These are phyloP conservation scores for Orbilia quercus DNA, from an alignment of 2,329 filamentous ascomycete species.

Conservation along the genomic window DNA sequence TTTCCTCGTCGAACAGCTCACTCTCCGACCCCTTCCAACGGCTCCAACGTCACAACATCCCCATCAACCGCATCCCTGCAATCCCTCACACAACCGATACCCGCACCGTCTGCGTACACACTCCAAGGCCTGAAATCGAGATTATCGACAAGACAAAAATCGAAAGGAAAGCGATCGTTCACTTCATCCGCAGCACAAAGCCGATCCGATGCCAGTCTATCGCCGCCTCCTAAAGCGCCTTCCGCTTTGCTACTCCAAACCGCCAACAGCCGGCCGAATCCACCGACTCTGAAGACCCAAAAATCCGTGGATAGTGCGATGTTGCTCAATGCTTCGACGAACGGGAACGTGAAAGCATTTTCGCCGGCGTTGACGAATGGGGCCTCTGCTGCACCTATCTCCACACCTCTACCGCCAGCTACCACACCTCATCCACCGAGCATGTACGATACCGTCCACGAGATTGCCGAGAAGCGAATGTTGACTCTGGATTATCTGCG, in stretches of 20 bases:
- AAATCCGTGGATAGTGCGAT: conserved; percentile 55
- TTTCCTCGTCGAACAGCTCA: conserved; percentile 44
- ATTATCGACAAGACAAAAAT: conserved; percentile 53
- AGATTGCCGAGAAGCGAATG: conserved; percentile 90
- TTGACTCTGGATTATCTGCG: conserved; percentile 91
- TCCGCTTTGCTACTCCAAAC: conserved; percentile 24
- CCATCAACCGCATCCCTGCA: conserved; percentile 52
- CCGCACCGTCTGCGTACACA: conserved; percentile 42
- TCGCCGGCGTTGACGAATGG: conserved; percentile 40
- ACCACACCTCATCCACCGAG: conserved; percentile 61
- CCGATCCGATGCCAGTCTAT: conserved; percentile 39
- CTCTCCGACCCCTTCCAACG: conserved; percentile 55
- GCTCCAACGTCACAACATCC: conserved; percentile 51
- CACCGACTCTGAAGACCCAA: conserved; percentile 48
- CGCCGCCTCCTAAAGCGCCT: conserved; percentile 38
- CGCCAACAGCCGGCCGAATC: conserved; percentile 39
- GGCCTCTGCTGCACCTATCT: conserved; percentile 20
- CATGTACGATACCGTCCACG: conserved; percentile 78
- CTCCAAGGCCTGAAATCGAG: conserved; percentile 51
- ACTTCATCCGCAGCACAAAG: conserved; percentile 35
- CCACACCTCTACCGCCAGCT: conserved; percentile 25
- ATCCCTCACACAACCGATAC: conserved; percentile 42
- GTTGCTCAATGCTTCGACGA: conserved; percentile 29
- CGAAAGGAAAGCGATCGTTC: conserved; percentile 54
- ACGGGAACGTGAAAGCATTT: conserved; percentile 38